Evolutionary conservation across 2,329 filamentous ascomycete species (phyloP).

Genomic region (Lomentospora prolificans): DNA sequence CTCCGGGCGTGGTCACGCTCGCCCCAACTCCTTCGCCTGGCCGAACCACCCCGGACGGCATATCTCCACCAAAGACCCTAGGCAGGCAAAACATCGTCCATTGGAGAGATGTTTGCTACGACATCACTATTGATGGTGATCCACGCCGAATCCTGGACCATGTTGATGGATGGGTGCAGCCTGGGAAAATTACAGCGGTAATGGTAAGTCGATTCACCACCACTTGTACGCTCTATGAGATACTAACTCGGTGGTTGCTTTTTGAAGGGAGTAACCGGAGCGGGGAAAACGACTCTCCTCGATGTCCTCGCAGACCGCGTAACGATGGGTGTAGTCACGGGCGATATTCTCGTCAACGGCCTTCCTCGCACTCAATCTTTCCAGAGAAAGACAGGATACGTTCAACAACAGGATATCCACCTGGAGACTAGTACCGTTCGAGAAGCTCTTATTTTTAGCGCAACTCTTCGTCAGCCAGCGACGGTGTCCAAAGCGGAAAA

Average conservation of each 20-base stretch:
- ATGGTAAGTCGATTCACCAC: constrained; percentile 41
- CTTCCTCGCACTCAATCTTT: constrained; percentile 54
- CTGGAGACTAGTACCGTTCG: constrained; percentile 59
- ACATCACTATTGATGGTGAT: constrained; percentile 54
- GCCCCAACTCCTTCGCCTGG: neutral
- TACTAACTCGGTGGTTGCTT: too few relatives aligned
- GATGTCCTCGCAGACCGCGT: constrained; percentile 64
- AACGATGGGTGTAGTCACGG: constrained; percentile 63
- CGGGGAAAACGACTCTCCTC: constrained; percentile 66
- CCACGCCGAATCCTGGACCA: constrained; percentile 56
- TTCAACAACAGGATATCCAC: constrained; percentile 64
- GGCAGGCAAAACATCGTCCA: constrained; percentile 44
- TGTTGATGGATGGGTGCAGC: constrained; percentile 70
- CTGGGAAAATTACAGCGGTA: constrained; percentile 61
- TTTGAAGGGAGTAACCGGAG: constrained; percentile 59
- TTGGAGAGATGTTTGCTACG: constrained; percentile 58
- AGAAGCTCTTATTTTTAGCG: constrained; percentile 58
- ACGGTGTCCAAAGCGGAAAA: constrained; percentile 30
- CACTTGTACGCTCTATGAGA: too few relatives aligned
- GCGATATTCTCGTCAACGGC: constrained; percentile 62
- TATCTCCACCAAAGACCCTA: constrained; percentile 16
- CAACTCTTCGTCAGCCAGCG: constrained; percentile 55
- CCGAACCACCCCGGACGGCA: constrained; percentile 2
- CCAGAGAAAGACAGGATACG: constrained; percentile 62
- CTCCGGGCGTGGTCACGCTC: neutral